A percentile compares a stretch with the other conserved stretches of the same genome.
These are phyloP conservation scores for Candida stauntonica DNA, from an alignment of 805 yeast species.

Conservation along the genomic window DNA sequence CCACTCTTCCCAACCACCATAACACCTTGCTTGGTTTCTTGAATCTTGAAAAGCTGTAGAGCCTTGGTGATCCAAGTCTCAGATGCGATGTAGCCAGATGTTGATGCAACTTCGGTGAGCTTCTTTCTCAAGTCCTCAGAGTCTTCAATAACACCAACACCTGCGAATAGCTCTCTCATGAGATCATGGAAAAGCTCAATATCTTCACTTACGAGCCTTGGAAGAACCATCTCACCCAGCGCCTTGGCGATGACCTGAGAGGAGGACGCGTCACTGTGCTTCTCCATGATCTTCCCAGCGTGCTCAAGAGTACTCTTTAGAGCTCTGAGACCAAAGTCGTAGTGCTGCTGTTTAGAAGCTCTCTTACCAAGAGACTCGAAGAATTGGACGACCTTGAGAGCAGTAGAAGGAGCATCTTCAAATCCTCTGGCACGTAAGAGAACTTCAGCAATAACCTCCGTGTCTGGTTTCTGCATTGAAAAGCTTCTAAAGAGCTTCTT, in stretches of 20 bases:
- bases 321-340: conserved; percentile 88
- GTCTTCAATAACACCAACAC: conserved; percentile 37
- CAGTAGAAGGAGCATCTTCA: conserved; percentile 36
- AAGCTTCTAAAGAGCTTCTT: conserved; percentile 73
- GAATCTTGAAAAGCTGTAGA: conserved; percentile 58
- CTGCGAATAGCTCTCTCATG: conserved; percentile 29
- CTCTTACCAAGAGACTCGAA: conserved; percentile 40
- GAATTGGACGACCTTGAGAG: conserved; percentile 50
- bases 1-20: conserved; percentile 79
- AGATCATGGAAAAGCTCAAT: conserved; percentile 27
- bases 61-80: conserved; percentile 50
- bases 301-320: conserved; percentile 60
- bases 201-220: conserved; percentile 60
- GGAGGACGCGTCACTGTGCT: conserved; percentile 22
- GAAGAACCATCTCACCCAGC: conserved; percentile 58
- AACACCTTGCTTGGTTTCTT: conserved; percentile 65
- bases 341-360: conserved; percentile 60
- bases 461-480: conserved; percentile 71
- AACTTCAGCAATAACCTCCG: conserved; percentile 61
- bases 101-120: conserved; percentile 28
- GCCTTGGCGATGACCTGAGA: conserved; percentile 42
- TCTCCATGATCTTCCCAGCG: conserved; percentile 47
- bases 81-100: conserved; percentile 31
- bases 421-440: conserved; percentile 75
- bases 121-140: conserved; percentile 26